A percentile compares a stretch with the other conserved stretches of the same genome.
Evolutionary conservation across 345 rosid genomes (phyloP).

Genomic region (Citrus sinensis): DNA sequence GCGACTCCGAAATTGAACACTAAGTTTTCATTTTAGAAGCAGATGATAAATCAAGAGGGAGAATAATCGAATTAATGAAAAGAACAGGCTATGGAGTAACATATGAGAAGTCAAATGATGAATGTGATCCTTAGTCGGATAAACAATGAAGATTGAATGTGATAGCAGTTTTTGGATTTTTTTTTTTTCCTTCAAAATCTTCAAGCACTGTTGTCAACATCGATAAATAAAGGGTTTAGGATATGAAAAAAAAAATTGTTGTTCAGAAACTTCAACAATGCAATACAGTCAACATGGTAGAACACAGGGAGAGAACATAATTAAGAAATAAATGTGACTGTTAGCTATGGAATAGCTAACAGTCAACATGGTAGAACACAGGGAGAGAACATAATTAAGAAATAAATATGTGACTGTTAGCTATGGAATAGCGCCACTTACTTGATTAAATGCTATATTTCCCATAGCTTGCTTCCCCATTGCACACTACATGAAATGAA

Average conservation of each 20-base stretch:
- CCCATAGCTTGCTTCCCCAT: slow-evolving; percentile 99
- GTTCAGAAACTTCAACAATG: neutral
- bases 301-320: neutral
- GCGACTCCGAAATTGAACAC: neutral
- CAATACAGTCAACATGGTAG: neutral
- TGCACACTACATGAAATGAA: slow-evolving; percentile 61
- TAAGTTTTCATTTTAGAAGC: neutral
- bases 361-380: neutral
- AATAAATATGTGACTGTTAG: neutral
- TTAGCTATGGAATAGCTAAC: neutral
- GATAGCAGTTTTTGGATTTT: neutral
- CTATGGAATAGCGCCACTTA: slow-evolving; percentile 24
- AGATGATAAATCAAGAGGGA: neutral
- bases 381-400: slow-evolving; percentile 1
- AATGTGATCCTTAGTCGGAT: neutral
- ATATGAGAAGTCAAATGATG: neutral
- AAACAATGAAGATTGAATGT: neutral
- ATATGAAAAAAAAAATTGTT: neutral
- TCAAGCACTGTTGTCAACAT: neutral
- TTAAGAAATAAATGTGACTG: neutral
- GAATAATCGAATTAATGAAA: neutral
- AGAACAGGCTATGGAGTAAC: neutral
- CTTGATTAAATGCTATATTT: slow-evolving; percentile 94
- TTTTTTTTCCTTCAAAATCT: neutral
- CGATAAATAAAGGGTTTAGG: neutral